Conservation (phyloP, 2,329 filamentous ascomycete genomes). For the Gyromitra esculenta region DNA sequence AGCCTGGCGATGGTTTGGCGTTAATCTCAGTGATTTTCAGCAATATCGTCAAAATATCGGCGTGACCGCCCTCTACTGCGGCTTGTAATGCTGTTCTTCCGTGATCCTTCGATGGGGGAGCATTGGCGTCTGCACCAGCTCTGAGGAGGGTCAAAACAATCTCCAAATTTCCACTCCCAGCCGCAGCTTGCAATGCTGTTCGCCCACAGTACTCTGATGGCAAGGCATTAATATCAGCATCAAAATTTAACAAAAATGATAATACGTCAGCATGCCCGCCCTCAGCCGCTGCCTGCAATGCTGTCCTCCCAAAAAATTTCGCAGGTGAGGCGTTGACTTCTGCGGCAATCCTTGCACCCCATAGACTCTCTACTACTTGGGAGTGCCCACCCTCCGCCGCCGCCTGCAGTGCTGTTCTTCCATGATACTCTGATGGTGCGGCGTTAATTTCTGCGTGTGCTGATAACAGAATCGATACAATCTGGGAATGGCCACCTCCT, state of each 20-base stretch:
- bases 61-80: neutral
- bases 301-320: slow-evolving; percentile 55
- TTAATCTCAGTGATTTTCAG: neutral
- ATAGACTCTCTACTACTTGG: slow-evolving; percentile 58
- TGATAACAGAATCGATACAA: neutral
- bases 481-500: neutral
- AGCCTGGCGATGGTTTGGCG: neutral
- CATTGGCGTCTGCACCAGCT: neutral
- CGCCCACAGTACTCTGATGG: neutral
- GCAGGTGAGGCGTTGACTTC: slow-evolving; percentile 34
- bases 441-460: neutral
- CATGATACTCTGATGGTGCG: neutral
- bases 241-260: neutral
- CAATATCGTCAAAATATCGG: neutral
- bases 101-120: neutral
- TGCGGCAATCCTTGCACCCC: neutral
- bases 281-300: slow-evolving; percentile 59
- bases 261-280: slow-evolving; percentile 59
- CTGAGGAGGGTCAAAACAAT: slow-evolving; percentile 11
- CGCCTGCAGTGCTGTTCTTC: slow-evolving; percentile 56
- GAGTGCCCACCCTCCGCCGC: slow-evolving; percentile 59
- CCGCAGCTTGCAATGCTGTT: slow-evolving; percentile 6
- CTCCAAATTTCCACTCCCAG: slow-evolving; percentile 35
- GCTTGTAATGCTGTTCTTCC: neutral
- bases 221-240: neutral